phyloP scores from a whole-genome alignment of 768 basidiomycete species.

The Boletus edulis region DNA sequence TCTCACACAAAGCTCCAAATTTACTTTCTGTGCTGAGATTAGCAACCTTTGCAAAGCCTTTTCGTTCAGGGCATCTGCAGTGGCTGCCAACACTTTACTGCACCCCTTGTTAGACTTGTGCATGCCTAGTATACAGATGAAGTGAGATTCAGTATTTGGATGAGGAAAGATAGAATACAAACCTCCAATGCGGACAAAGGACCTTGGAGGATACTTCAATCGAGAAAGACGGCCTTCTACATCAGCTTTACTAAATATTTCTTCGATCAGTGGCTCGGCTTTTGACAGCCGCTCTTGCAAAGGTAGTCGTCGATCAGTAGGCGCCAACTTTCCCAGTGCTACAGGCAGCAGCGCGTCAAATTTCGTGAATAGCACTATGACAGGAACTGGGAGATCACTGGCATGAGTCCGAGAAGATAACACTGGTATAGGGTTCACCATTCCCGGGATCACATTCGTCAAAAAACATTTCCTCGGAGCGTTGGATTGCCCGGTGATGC shows the following conservation, averaged over 20 bases:
- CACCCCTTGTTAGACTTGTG: background rate
- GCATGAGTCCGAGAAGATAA: background rate
- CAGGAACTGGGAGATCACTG: background rate
- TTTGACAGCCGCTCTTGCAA: background rate
- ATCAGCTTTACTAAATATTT: background rate
- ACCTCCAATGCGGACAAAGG: background rate
- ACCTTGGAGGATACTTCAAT: background rate
- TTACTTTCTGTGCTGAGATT: background rate
- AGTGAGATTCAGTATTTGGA: background rate
- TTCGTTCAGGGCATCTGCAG: background rate
- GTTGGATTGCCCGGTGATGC: background rate
- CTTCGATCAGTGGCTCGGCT: background rate
- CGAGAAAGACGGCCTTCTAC: background rate
- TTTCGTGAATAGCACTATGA: background rate
- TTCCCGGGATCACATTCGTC: background rate
- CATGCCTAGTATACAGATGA: background rate
- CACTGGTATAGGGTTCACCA: background rate
- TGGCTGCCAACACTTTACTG: background rate
- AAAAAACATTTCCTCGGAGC: background rate
- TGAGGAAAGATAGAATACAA: background rate
- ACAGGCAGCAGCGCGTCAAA: background rate
- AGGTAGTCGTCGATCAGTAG: background rate
- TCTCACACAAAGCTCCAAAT: background rate
- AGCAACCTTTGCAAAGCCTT: background rate
- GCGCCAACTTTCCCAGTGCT: background rate